Evolutionary conservation across 768 basidiomycete species (phyloP).

Genomic region (Tulasnella sp.): DNA sequence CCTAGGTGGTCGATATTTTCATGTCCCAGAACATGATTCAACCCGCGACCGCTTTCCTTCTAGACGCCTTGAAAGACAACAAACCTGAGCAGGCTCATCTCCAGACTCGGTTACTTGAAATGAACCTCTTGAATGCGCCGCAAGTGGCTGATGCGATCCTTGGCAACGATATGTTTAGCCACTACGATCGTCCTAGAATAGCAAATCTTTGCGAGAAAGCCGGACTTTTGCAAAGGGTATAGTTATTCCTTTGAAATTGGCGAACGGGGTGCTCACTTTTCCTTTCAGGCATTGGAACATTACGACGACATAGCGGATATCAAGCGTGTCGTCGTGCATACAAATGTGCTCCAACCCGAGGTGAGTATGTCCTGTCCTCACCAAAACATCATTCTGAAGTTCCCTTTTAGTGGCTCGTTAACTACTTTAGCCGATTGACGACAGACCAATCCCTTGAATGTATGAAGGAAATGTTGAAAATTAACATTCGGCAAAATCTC

Average conservation of each 20-base stretch:
- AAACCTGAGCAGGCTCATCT: slow-evolving; percentile 91
- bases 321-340: slow-evolving; percentile 94
- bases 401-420: slow-evolving; percentile 71
- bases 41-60: slow-evolving; percentile 92
- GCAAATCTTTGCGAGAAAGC: slow-evolving; percentile 99
- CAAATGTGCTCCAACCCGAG: slow-evolving; percentile 69
- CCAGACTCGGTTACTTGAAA: slow-evolving; percentile 92
- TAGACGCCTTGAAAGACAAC: slow-evolving; percentile 98
- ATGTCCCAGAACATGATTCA: slow-evolving; percentile 99
- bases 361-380: slow-evolving; percentile 32
- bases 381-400: neutral
- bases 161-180: slow-evolving; percentile 95
- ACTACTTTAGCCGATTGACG: slow-evolving; percentile 91
- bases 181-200: slow-evolving; percentile 92
- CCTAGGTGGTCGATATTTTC: slow-evolving; percentile 90
- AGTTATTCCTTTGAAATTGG: slow-evolving; percentile 22
- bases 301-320: slow-evolving; percentile 98
- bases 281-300: slow-evolving; percentile 80
- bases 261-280: slow-evolving; percentile 14
- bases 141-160: slow-evolving; percentile 99
- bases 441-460: slow-evolving; percentile 96
- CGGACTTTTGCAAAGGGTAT: slow-evolving; percentile 80
- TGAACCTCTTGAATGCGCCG: slow-evolving; percentile 95
- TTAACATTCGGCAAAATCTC: slow-evolving; percentile 96
- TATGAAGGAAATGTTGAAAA: slow-evolving; percentile 90